Percentiles rank a stretch among this genome's conserved stretches.
Conservation (phyloP, 352 stramenopile species). For the Phytophthora constricta region DNA sequence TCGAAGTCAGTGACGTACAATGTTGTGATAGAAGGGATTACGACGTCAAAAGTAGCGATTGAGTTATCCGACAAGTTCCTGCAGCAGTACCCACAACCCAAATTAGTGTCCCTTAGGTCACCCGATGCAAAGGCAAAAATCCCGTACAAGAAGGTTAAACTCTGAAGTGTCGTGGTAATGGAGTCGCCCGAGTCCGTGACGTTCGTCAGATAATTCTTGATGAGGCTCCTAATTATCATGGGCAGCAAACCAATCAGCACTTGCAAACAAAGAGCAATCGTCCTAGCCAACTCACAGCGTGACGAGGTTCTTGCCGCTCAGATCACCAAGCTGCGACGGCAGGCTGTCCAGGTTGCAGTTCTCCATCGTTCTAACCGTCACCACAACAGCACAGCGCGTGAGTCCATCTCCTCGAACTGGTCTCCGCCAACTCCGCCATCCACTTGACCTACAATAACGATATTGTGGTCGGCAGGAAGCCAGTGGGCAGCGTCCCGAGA, state of each 20-base stretch:
- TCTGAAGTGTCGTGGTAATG: constrained; percentile 45
- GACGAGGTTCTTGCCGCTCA: constrained; percentile 55
- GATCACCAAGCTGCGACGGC: constrained; percentile 50
- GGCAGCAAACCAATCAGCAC: background rate
- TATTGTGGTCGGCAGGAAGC: constrained; percentile 62
- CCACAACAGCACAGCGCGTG: constrained; percentile 3
- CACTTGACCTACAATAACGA: constrained; percentile 50
- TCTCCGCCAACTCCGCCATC: background rate
- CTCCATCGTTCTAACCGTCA: constrained; percentile 51
- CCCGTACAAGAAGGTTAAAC: constrained; percentile 51
- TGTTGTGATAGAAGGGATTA: constrained; percentile 43
- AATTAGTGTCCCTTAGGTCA: no score
- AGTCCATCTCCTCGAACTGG: background rate
- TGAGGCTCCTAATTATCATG: constrained; percentile 45
- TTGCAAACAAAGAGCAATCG: background rate
- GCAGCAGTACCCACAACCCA: background rate
- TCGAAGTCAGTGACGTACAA: constrained; percentile 36
- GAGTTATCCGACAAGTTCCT: constrained; percentile 59
- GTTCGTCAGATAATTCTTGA: constrained; percentile 64
- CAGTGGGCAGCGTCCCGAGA: constrained; percentile 47
- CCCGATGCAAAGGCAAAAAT: constrained; percentile 1
- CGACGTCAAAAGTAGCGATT: constrained; percentile 50
- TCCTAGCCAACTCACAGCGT: constrained; percentile 49
- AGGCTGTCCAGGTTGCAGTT: constrained; percentile 73
- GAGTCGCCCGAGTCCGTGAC: constrained; percentile 42